Evolutionary conservation across 2,329 filamentous ascomycete genomes (phyloP).

Genomic region (Stagonosporopsis cucurbitacearum): DNA sequence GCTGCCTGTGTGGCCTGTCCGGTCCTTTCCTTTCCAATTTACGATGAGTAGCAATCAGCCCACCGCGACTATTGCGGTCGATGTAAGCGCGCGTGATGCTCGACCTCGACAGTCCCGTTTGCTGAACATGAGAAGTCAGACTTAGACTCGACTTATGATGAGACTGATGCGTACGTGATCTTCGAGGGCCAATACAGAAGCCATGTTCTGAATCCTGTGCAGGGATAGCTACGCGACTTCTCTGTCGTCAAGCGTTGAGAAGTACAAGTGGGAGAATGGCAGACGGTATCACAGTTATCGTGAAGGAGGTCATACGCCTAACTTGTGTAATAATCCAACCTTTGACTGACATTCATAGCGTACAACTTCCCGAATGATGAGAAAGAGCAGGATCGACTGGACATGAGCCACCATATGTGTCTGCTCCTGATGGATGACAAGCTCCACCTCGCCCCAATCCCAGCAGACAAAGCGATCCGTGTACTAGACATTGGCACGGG

Average conservation of each 20-base stretch:
- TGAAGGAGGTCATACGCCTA: conserved; percentile 29
- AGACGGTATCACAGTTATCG: conserved; percentile 46
- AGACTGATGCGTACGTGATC: conserved; percentile 3
- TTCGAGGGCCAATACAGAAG: not conserved
- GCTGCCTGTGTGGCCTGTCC: not conserved
- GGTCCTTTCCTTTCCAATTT: not conserved
- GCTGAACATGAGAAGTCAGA: conserved; percentile 2
- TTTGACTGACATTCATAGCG: conserved; percentile 15
- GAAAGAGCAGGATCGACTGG: conserved; percentile 51
- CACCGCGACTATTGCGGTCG: conserved; percentile 4
- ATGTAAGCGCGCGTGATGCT: conserved; percentile 7
- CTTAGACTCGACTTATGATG: conserved; percentile 9
- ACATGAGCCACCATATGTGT: conserved; percentile 52
- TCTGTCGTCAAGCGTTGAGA: conserved; percentile 42
- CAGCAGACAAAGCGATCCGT: conserved; percentile 34
- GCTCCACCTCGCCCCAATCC: conserved; percentile 37
- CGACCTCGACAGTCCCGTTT: not conserved
- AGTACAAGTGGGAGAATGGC: conserved; percentile 47
- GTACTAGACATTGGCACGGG: conserved; percentile 46
- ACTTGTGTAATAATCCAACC: conserved; percentile 16
- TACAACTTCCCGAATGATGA: conserved; percentile 54
- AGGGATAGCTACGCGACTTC: conserved; percentile 19
- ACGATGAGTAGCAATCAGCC: conserved; percentile 9
- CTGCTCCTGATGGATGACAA: conserved; percentile 42
- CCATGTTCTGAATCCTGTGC: not conserved